Base-by-base conservation (phyloP, 176 grass and related monocot genomes). In the Chloris gayana region DNA sequence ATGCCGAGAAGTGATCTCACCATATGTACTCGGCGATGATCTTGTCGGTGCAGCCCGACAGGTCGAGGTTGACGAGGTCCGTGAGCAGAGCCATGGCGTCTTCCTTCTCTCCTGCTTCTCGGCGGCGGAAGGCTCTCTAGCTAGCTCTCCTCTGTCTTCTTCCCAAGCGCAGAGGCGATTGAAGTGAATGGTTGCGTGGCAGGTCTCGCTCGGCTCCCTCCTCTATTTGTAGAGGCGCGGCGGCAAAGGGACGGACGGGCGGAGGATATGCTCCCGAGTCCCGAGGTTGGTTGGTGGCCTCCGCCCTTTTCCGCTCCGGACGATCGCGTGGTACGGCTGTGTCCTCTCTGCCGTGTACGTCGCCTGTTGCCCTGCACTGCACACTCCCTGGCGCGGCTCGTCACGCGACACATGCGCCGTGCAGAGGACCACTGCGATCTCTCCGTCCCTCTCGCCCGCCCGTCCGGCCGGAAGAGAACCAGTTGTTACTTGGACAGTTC, bases 21-120 rank as follows among this genome's bases (percentile, higher is more conserved):
- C 93, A 95, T 49, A 95, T 74, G 78, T 95, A 95, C 88, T 92
- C 93, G 68, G 87, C 93, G 80, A 95, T 92, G 78, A 95, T 85
- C 80, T 92, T 92, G 13, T 74, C 70, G 71, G 87, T 95, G 81
- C 69, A 35, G 69, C 70, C 85, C 1, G 89, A 78, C 7, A 95
- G 89, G 63, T 90, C 83, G 21, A 95, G 78, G 89, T 84, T 88
- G 64, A 95, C 9, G 42, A 95, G 86, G 4, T 90, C 74, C 0
- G 53, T 30, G 53, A 95, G 77, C 9, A 34, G 74, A 42, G 89
- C 51, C 89, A 91, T 91, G 75, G 74, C 22, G 35, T 25, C 10
- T 62, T 73, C 41, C 51, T 59, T 32, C 35, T 66, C 70, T 22
- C 5, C 61, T 64, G 29, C 30, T 64, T 32, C 62, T 73, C 14